phyloP scores from a whole-genome alignment of 163 green algal genomes.

The Chlorella variabilis region DNA sequence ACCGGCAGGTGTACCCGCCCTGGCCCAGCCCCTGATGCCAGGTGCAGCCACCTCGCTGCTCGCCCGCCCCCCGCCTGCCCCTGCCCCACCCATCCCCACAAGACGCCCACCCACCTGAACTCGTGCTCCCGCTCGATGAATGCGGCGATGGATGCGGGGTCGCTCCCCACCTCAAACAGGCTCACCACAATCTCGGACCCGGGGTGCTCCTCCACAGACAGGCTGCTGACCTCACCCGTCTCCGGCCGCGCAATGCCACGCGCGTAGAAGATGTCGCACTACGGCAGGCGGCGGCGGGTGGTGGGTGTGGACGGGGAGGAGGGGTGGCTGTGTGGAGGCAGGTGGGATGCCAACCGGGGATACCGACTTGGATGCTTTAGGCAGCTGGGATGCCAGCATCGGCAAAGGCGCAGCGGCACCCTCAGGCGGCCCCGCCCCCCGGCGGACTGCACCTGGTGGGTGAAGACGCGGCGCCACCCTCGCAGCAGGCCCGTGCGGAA shows the following conservation, averaged over 20 bases:
- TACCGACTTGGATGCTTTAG: too few relatives aligned
- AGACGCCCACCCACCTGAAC: slow-evolving; percentile 75
- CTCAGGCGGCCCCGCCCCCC: too few relatives aligned
- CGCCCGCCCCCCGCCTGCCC: too few relatives aligned
- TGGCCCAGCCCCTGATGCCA: too few relatives aligned
- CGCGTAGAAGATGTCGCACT: slow-evolving; percentile 85
- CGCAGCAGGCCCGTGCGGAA: slow-evolving; percentile 65
- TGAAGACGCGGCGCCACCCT: slow-evolving; percentile 86
- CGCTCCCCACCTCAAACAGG: slow-evolving; percentile 80
- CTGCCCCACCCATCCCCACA: too few relatives aligned
- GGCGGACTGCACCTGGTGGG: slow-evolving; percentile 72
- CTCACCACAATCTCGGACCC: slow-evolving; percentile 72
- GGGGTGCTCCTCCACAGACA: slow-evolving; percentile 68
- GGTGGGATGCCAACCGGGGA: not conserved
- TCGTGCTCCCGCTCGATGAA: slow-evolving; percentile 92
- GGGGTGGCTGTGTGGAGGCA: not conserved
- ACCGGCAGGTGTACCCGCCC: too few relatives aligned
- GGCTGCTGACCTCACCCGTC: slow-evolving; percentile 73
- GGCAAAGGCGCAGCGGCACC: too few relatives aligned
- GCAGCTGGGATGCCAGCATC: not conserved
- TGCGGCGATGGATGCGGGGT: slow-evolving; percentile 60
- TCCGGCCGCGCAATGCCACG: slow-evolving; percentile 83
- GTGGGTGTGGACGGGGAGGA: not conserved
- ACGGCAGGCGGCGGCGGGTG: slow-evolving; percentile 5
- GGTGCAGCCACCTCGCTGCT: too few relatives aligned